Conservation (phyloP, 495 filamentous ascomycete species). For the Tuber borchii region DNA sequence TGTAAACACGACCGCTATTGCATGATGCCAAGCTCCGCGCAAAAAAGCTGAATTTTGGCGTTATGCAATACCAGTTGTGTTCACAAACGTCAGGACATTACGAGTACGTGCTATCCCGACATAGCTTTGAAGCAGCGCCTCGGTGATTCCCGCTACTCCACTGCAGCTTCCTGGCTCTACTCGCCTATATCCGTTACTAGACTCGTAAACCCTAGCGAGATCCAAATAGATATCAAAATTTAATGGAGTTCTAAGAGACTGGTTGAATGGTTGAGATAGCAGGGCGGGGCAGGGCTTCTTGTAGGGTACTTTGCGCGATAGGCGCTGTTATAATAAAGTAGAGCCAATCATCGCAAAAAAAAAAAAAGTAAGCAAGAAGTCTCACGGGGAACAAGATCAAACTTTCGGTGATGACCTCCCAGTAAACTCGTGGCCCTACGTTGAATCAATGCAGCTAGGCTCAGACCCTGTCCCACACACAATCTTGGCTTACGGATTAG, state of each 20-base stretch:
- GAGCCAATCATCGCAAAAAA: not conserved
- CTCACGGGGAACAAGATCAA: not conserved
- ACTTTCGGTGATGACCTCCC: not conserved
- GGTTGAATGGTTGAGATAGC: not conserved
- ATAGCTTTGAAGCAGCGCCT: conserved; percentile 41
- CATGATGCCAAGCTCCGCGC: no score
- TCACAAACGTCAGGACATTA: no score
- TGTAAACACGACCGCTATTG: no score
- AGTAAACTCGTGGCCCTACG: not conserved
- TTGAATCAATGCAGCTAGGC: not conserved
- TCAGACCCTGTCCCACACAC: not conserved
- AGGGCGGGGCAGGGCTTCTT: not conserved
- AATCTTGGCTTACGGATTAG: not conserved
- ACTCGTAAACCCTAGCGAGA: conserved; percentile 36
- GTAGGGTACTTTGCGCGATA: not conserved
- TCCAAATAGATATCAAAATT: conserved; percentile 39
- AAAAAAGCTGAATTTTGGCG: no score
- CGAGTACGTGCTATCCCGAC: conserved; percentile 27
- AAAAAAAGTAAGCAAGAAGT: not conserved
- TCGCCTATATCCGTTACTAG: conserved; percentile 33
- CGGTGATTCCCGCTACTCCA: conserved; percentile 39
- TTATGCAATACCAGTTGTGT: no score
- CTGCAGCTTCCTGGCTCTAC: conserved; percentile 33
- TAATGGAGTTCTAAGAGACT: conserved; percentile 35
- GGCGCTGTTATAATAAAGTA: not conserved